Evolutionary conservation across 2,329 filamentous ascomycete species (phyloP).

Genomic region (Harringtonia lauricola): DNA sequence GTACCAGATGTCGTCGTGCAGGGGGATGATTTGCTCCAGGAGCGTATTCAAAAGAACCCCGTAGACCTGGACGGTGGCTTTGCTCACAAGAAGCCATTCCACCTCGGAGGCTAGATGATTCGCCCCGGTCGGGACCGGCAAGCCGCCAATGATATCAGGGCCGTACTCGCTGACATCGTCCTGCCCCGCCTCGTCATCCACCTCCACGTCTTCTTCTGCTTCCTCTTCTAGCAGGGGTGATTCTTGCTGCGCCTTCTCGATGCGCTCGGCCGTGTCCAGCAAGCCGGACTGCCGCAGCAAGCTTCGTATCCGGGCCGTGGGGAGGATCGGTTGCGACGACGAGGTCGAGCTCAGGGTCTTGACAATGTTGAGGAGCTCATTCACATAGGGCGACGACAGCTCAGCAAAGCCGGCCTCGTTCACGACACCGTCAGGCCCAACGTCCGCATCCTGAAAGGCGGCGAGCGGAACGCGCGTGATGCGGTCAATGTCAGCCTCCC

Average conservation of each 20-base stretch:
- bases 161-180: not conserved
- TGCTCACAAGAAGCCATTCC: slow-evolving; percentile 83
- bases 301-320: slow-evolving; percentile 44
- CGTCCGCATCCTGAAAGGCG: slow-evolving; percentile 14
- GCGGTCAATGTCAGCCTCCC: slow-evolving; percentile 46
- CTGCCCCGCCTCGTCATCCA: not conserved
- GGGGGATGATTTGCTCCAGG: slow-evolving; percentile 68
- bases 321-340: slow-evolving; percentile 50
- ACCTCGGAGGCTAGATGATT: slow-evolving; percentile 61
- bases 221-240: not conserved
- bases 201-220: slow-evolving; percentile 7
- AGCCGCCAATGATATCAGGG: not conserved
- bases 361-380: slow-evolving; percentile 56
- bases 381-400: slow-evolving; percentile 40
- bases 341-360: slow-evolving; percentile 61
- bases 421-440: not conserved
- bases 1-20: slow-evolving; percentile 86
- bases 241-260: slow-evolving; percentile 1
- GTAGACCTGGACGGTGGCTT: slow-evolving; percentile 85
- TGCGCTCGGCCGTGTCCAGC: slow-evolving; percentile 25
- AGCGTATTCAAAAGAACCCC: slow-evolving; percentile 68
- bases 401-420: slow-evolving; percentile 20
- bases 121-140: slow-evolving; percentile 14
- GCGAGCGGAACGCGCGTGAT: slow-evolving; percentile 38
- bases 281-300: slow-evolving; percentile 55